Evolutionary conservation across 495 filamentous ascomycete species (phyloP).

Genomic region (Ascobolus immersus): DNA sequence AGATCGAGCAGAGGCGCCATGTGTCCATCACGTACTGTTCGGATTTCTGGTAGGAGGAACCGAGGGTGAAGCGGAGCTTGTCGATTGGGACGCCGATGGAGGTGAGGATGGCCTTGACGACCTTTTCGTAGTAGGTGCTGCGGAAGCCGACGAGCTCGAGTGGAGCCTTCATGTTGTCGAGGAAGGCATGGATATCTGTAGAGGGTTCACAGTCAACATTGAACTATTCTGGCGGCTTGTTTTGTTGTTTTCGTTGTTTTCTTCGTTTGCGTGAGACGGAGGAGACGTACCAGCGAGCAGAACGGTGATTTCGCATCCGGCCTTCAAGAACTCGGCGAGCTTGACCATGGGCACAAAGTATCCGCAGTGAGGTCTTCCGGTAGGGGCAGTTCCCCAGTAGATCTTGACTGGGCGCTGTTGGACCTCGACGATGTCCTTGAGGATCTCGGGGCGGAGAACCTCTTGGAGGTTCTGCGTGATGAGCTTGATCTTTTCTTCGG

Average conservation of each 20-base stretch:
- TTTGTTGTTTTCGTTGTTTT: too few species aligned
- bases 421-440: constrained; percentile 43
- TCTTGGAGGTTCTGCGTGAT: constrained; percentile 66
- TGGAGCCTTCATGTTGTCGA: constrained; percentile 63
- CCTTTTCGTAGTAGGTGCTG: constrained; percentile 41
- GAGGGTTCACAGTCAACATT: too few species aligned
- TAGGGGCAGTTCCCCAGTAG: constrained; percentile 52
- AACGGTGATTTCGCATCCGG: constrained; percentile 57
- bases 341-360: constrained; percentile 75
- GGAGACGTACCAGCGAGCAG: too few species aligned
- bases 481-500: constrained; percentile 31
- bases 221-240: too few species aligned
- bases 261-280: too few species aligned
- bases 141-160: constrained; percentile 65
- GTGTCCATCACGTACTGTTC: constrained; percentile 50
- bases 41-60: constrained; percentile 55
- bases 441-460: constrained; percentile 62
- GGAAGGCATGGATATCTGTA: constrained; percentile 57
- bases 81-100: constrained; percentile 50
- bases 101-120: constrained; percentile 39
- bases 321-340: constrained; percentile 63
- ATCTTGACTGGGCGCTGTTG: constrained; percentile 45
- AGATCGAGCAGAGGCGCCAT: constrained; percentile 33
- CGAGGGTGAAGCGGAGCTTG: constrained; percentile 60
- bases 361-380: constrained; percentile 52